Percentiles rank a stretch among this genome's conserved stretches.
phyloP scores from a whole-genome alignment of 257 asterid species.

The Cruciata laevipes region DNA sequence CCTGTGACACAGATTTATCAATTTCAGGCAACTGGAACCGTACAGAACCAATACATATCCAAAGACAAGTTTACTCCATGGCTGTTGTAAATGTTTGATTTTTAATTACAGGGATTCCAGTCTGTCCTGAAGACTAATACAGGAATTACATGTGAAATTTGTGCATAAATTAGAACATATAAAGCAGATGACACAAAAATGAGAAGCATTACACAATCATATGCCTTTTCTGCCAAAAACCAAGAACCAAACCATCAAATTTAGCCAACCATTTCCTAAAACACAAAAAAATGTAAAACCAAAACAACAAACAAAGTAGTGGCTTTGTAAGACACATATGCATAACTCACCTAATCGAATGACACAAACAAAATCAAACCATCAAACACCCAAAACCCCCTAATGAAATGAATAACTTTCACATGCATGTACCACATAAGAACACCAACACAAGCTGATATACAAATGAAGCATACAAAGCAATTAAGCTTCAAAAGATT shows the following conservation, averaged over 20 bases:
- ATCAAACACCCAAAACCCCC: not conserved
- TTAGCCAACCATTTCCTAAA: too few relatives aligned
- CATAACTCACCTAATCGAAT: not conserved
- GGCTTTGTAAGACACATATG: not conserved
- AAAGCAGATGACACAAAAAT: too few relatives aligned
- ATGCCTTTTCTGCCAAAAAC: not conserved
- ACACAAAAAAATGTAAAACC: too few relatives aligned
- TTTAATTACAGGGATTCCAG: too few relatives aligned
- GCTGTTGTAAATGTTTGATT: too few relatives aligned
- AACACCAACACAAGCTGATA: not conserved
- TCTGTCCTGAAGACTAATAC: not conserved
- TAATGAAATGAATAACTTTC: not conserved
- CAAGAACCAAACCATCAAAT: not conserved
- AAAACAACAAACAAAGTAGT: too few relatives aligned
- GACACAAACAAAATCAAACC: not conserved
- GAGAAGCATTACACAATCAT: too few relatives aligned
- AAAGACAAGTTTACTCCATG: not conserved
- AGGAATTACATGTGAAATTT: not conserved
- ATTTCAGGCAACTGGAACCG: not conserved
- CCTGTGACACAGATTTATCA: too few relatives aligned
- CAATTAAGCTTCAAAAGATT: not conserved
- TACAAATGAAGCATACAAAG: not conserved
- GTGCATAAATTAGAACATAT: too few relatives aligned
- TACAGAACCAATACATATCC: not conserved
- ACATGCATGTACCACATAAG: not conserved